phyloP scores from a whole-genome alignment of 495 filamentous ascomycete species.

The Darksidea phi region DNA sequence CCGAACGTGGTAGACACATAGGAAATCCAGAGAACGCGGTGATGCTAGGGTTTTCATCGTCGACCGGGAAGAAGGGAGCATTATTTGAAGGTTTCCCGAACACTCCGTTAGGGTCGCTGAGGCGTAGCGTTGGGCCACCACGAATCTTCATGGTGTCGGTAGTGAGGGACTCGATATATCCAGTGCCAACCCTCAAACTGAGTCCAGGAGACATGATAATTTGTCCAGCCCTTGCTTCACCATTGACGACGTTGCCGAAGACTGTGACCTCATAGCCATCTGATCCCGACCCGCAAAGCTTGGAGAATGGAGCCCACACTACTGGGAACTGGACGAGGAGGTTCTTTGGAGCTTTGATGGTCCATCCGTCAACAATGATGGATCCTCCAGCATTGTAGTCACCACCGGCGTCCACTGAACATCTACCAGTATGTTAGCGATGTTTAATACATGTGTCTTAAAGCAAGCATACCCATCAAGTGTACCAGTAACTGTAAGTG shows the following conservation, averaged over 20 bases:
- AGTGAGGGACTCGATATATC: constrained; percentile 42
- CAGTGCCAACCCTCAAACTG: constrained; percentile 37
- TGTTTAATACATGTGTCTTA: no score
- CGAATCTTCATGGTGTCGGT: constrained; percentile 40
- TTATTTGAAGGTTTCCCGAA: constrained; percentile 39
- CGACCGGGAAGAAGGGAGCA: constrained; percentile 44
- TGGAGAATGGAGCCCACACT: constrained; percentile 43
- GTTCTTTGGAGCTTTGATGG: constrained; percentile 46
- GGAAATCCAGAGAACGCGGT: constrained; percentile 47
- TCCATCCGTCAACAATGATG: constrained; percentile 45
- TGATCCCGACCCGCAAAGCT: constrained; percentile 38
- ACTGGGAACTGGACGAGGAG: constrained; percentile 46
- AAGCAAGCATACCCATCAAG: constrained; percentile 17
- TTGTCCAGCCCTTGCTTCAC: constrained; percentile 43
- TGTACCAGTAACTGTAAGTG: constrained; percentile 20
- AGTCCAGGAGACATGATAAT: constrained; percentile 39
- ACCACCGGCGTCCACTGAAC: not conserved
- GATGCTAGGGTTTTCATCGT: constrained; percentile 45
- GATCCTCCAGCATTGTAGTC: constrained; percentile 45
- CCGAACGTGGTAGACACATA: constrained; percentile 46
- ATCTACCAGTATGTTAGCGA: constrained; percentile 6
- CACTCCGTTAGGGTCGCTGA: constrained; percentile 48
- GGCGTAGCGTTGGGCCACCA: constrained; percentile 43
- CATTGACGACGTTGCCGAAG: constrained; percentile 43
- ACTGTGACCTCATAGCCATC: constrained; percentile 42